Conservation (phyloP, 805 yeast species). For the Saccharomycopsis selenospora region DNA sequence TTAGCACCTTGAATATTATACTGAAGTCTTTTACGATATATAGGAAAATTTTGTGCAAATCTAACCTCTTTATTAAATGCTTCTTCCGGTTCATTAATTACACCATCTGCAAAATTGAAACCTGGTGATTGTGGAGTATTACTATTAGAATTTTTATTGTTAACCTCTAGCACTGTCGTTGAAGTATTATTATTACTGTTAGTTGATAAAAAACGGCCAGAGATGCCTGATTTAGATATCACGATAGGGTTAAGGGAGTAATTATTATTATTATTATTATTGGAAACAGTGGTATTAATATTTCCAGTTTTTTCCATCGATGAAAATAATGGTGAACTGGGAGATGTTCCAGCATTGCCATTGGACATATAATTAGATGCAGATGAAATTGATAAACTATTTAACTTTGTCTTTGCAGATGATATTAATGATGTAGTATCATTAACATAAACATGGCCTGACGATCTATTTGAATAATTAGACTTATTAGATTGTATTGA, state of each 20-base stretch:
- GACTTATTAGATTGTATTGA: too few species aligned
- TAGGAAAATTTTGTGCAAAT: constrained; percentile 77
- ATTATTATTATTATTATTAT: too few species aligned
- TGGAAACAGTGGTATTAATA: too few species aligned
- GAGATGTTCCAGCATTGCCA: neutral
- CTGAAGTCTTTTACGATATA: constrained; percentile 56
- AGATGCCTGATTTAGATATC: neutral
- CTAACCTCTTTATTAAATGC: constrained; percentile 45
- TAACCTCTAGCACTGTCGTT: neutral
- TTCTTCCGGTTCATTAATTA: neutral
- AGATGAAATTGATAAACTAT: neutral
- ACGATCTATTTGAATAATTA: too few species aligned
- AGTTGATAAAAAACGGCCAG: neutral
- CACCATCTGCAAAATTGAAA: neutral
- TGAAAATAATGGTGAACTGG: neutral
- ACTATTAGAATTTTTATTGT: neutral
- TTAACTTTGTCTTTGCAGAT: neutral
- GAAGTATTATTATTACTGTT: neutral
- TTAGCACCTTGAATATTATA: constrained; percentile 44
- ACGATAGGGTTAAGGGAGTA: neutral
- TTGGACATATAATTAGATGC: neutral
- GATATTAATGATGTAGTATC: neutral
- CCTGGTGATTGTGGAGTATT: constrained; percentile 10
- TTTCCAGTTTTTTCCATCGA: too few species aligned
- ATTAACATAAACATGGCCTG: neutral